phyloP scores from a whole-genome alignment of 345 rosid species.

The Camelina neglecta region DNA sequence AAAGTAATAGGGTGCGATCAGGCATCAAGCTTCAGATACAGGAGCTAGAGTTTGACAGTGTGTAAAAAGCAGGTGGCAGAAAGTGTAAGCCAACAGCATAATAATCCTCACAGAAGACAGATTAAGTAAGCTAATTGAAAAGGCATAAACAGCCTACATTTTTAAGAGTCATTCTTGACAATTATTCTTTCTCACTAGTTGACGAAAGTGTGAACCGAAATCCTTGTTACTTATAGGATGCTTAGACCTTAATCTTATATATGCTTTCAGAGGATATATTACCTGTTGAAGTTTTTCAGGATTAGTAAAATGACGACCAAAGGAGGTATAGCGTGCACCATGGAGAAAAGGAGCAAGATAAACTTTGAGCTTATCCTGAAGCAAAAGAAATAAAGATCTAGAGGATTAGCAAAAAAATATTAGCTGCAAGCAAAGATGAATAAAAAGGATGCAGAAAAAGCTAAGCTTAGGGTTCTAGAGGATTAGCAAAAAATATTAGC shows the following conservation, averaged over 20 bases:
- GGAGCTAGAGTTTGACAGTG: conserved; percentile 6
- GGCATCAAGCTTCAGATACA: conserved; percentile 23
- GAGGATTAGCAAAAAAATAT: conserved; percentile 8
- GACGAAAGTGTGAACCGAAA: conserved; percentile 10
- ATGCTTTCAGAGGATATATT: conserved; percentile 29
- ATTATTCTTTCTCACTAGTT: background rate
- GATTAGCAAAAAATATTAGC: background rate
- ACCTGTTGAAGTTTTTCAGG: conserved; percentile 85
- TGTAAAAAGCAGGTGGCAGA: background rate
- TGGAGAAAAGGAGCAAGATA: conserved; percentile 83
- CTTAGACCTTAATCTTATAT: background rate
- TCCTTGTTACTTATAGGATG: conserved; percentile 22
- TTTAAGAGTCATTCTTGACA: conserved; percentile 18
- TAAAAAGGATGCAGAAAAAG: background rate
- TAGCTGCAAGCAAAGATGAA: conserved; percentile 21
- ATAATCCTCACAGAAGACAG: conserved; percentile 28
- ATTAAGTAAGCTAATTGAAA: conserved; percentile 7
- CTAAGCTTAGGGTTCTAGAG: background rate
- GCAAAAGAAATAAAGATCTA: conserved; percentile 33
- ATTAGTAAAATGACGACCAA: conserved; percentile 96
- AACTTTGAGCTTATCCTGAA: conserved; percentile 78
- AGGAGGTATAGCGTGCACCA: conserved; percentile 88
- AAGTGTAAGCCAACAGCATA: conserved; percentile 28
- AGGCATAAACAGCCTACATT: conserved; percentile 5
- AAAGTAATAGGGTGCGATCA: conserved; percentile 28